Conservation (phyloP, 257 asterid genomes). For the Nicotiana attenuata region DNA sequence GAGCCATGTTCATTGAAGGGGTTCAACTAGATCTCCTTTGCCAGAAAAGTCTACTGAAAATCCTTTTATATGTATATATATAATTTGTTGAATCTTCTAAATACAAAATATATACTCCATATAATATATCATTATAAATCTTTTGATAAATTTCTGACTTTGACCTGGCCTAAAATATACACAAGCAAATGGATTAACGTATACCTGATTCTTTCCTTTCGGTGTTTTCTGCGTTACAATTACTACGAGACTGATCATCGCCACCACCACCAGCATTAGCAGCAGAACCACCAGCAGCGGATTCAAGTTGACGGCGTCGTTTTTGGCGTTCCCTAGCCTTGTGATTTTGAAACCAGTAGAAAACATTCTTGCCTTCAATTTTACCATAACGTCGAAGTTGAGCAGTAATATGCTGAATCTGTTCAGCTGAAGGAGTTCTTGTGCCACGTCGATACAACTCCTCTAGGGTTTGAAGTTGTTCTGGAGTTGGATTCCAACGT, state of each 20-base stretch:
- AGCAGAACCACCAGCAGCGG: constrained; percentile 14
- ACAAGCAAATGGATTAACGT: background rate
- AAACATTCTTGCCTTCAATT: constrained; percentile 93
- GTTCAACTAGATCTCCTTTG: background rate
- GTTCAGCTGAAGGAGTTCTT: constrained; percentile 82
- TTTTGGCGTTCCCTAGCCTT: constrained; percentile 91
- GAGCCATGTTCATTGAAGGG: background rate
- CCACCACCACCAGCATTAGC: background rate
- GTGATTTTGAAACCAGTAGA: constrained; percentile 95
- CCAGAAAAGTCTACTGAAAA: background rate
- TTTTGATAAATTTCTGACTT: too few species aligned
- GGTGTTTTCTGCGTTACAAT: constrained; percentile 15
- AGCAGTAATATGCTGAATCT: constrained; percentile 82
- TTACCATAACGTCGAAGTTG: constrained; percentile 77
- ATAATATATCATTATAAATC: too few species aligned
- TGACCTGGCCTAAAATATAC: too few species aligned
- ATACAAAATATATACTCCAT: background rate
- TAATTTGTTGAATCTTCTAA: background rate
- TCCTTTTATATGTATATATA: background rate
- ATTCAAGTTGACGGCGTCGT: constrained; percentile 73
- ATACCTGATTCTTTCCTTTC: constrained; percentile 46
- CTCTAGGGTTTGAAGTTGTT: constrained; percentile 79
- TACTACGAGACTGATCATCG: constrained; percentile 21
- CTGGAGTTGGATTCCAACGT: constrained; percentile 95
- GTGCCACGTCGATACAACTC: constrained; percentile 75